A percentile compares a stretch with the other conserved stretches of the same genome.
Evolutionary conservation across 345 rosid species (phyloP).

Genomic region (Anacardium occidentale): DNA sequence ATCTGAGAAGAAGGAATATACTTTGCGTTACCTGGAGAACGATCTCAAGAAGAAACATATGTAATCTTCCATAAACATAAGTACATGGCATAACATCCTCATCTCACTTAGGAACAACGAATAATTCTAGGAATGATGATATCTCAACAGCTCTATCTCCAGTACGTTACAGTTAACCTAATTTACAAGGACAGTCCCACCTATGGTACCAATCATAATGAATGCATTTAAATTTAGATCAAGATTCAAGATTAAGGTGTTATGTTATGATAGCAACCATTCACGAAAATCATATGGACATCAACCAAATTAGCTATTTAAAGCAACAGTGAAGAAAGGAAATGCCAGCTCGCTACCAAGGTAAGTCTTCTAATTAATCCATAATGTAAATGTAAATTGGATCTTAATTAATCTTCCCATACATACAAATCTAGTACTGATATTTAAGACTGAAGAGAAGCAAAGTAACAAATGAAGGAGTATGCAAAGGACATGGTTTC

Average conservation of each 20-base stretch:
- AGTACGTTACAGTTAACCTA: conserved; percentile 39
- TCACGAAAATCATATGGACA: not conserved
- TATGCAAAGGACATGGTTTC: not conserved
- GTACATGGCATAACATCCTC: not conserved
- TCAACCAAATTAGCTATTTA: not conserved
- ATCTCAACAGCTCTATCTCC: conserved; percentile 31
- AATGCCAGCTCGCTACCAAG: not conserved
- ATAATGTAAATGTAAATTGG: not conserved
- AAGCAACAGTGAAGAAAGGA: not conserved
- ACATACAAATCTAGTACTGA: not conserved
- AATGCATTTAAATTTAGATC: conserved; percentile 7
- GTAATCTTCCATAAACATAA: not conserved
- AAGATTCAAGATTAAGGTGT: conserved; percentile 4
- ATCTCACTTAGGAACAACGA: conserved; percentile 11
- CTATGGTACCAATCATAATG: conserved; percentile 16
- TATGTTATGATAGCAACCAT: not conserved
- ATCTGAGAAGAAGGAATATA: not conserved
- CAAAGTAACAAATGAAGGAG: not conserved
- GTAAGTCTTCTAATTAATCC: not conserved
- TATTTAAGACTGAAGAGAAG: not conserved
- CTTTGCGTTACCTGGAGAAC: conserved; percentile 2
- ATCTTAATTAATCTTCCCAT: not conserved
- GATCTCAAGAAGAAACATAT: not conserved
- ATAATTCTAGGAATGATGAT: conserved; percentile 16
- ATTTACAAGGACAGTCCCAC: conserved; percentile 24